Evolutionary conservation across 768 basidiomycete genomes (phyloP).

Genomic region (Sarcodon sp.): DNA sequence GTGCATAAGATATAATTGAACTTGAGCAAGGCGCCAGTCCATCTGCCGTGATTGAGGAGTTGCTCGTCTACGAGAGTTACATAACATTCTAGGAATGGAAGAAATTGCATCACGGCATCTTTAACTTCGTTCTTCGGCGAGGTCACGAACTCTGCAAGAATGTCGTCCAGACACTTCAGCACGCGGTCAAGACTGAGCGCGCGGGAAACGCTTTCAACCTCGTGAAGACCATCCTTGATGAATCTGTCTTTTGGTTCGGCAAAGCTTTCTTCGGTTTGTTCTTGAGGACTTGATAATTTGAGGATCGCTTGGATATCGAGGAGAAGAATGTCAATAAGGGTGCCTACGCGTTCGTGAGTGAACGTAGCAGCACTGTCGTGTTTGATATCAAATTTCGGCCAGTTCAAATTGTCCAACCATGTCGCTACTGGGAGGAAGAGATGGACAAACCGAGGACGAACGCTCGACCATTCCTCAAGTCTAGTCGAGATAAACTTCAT

Average conservation of each 20-base stretch:
- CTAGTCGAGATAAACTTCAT: not conserved
- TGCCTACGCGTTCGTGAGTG: slow-evolving; percentile 17
- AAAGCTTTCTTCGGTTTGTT: slow-evolving; percentile 10
- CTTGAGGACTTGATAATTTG: slow-evolving; percentile 11
- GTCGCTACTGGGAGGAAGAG: slow-evolving; percentile 18
- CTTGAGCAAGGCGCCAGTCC: slow-evolving; percentile 77
- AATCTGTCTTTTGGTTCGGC: slow-evolving; percentile 31
- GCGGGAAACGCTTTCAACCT: slow-evolving; percentile 30
- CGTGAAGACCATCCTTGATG: slow-evolving; percentile 33
- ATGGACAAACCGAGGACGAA: slow-evolving; percentile 8
- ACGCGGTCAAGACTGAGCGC: slow-evolving; percentile 36
- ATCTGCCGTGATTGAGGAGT: slow-evolving; percentile 41
- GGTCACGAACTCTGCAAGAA: slow-evolving; percentile 26
- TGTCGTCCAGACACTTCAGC: slow-evolving; percentile 22
- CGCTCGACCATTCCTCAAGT: slow-evolving; percentile 1
- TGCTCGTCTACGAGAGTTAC: slow-evolving; percentile 41
- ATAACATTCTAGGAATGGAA: slow-evolving; percentile 71
- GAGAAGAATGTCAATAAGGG: slow-evolving; percentile 50
- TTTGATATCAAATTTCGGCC: not conserved
- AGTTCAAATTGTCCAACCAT: slow-evolving; percentile 14
- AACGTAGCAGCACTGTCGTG: slow-evolving; percentile 4
- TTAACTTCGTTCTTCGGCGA: slow-evolving; percentile 19
- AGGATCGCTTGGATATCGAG: slow-evolving; percentile 52
- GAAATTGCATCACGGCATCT: slow-evolving; percentile 27
- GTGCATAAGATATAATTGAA: slow-evolving; percentile 68